Percentiles rank a stretch among this genome's conserved stretches.
These are phyloP conservation scores for Solanum bulbocastanum DNA, from an alignment of 257 asterid species.

Conservation along the genomic window DNA sequence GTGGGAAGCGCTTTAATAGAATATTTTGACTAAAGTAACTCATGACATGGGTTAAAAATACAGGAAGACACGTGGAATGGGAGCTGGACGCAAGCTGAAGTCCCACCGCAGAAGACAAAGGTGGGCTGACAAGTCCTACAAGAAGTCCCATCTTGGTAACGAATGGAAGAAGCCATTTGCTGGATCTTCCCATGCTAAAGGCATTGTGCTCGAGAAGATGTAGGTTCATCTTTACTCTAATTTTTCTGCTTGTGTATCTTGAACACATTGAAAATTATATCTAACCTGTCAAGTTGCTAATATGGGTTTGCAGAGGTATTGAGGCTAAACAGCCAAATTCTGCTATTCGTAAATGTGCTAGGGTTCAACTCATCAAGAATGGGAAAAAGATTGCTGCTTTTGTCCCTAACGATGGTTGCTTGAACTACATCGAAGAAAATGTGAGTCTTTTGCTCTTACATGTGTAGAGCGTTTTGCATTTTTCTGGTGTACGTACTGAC, in stretches of 20 bases:
- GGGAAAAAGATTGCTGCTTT: constrained; percentile 84
- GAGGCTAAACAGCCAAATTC: constrained; percentile 86
- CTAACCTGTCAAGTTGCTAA: not conserved
- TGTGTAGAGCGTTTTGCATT: no score
- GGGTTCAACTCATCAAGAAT: constrained; percentile 73
- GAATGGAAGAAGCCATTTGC: constrained; percentile 88
- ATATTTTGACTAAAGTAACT: not conserved
- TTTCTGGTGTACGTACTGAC: not conserved
- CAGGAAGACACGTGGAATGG: constrained; percentile 81
- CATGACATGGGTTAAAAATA: not conserved
- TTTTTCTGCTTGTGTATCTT: not conserved
- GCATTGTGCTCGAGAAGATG: constrained; percentile 79
- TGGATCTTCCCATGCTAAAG: constrained; percentile 76
- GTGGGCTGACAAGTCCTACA: constrained; percentile 78
- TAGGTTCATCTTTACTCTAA: constrained; percentile 5
- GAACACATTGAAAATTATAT: not conserved
- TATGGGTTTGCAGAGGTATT: constrained; percentile 37
- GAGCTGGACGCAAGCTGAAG: constrained; percentile 79
- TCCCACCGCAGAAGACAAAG: constrained; percentile 62
- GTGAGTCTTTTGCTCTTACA: constrained; percentile 21
- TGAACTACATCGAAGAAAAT: constrained; percentile 74
- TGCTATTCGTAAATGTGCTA: constrained; percentile 76
- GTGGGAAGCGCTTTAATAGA: no score
- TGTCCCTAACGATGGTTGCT: constrained; percentile 77
- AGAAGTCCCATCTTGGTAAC: constrained; percentile 72